Evolutionary conservation across 495 filamentous ascomycete species (phyloP), one percentile per base, ranked within the genome.

Genomic region (Podospora anserina): DNA sequence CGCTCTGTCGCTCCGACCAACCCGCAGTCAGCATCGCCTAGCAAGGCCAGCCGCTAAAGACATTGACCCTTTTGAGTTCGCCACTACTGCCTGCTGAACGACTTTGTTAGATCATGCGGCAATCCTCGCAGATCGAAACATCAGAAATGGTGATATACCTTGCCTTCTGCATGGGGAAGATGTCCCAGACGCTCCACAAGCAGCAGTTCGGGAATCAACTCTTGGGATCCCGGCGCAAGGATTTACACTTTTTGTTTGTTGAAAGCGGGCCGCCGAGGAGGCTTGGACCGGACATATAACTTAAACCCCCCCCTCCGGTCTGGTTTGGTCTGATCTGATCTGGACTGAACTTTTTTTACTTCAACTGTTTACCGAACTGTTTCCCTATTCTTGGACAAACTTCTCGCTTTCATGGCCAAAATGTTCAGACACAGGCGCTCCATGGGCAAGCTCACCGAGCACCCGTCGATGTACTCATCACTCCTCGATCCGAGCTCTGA

Each of bases 401-500:
- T 49, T 66, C 19, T 49, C 30, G 39, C 11, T 54, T 27, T 9
- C 57, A 75, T 75, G 74, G 65, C 74, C 32, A 71, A 66, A 32
- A 60, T 74, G 53, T 74, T 75, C 65, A 63, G 60, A 61, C 64
- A 68, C 53, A 64, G 56, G 5, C 58, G 60, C 15, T 54, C 71
- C 54, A 27, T 53, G 27, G 11, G 63, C 20, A 39, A 34, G 11
- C 61, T 54, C 28, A 57, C 56, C 20, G 69, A 75, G 34, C 65
- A 68, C 30, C 28, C 68, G 28, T 72, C 69, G 19, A 68, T 66
- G 1, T 77, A 74, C 68, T 69, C 65, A n/a, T 76, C 76, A n/a
- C 70, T 78, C 34, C 66, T 78, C 18, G 71, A 72, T 39, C 69
- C 70, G n/a, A 62, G 69, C 53, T 16, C 62, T n/a, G 30, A 68